Conservation (phyloP, 495 filamentous ascomycete species). For the Hyaloscypha hepaticicola region DNA sequence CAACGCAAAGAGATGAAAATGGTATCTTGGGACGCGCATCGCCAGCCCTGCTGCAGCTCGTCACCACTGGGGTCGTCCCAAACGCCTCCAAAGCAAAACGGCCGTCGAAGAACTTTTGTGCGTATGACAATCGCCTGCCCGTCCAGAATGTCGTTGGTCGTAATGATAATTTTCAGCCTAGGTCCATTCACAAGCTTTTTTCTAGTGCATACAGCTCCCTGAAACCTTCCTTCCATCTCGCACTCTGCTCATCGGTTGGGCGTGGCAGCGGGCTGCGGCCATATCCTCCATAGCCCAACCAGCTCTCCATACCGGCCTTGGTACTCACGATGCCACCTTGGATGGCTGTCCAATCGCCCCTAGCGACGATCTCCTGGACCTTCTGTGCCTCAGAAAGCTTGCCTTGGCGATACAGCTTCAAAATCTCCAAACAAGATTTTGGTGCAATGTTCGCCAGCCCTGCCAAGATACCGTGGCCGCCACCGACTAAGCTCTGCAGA, state of each 20-base stretch:
- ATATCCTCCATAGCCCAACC: conserved; percentile 75
- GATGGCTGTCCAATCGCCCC: conserved; percentile 86
- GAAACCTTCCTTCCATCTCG: conserved; percentile 67
- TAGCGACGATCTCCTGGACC: conserved; percentile 75
- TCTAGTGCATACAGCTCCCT: conserved; percentile 74
- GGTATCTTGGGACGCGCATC: neutral
- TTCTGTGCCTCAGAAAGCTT: conserved; percentile 68
- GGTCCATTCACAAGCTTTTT: conserved; percentile 30
- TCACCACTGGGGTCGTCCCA: neutral
- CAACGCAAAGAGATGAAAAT: neutral
- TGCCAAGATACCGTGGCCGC: conserved; percentile 82
- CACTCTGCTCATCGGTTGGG: conserved; percentile 57
- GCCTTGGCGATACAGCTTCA: conserved; percentile 71
- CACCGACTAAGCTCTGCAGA: conserved; percentile 78
- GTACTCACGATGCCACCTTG: conserved; percentile 83
- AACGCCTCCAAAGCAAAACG: conserved; percentile 1
- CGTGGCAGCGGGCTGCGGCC: conserved; percentile 75
- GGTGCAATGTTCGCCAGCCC: conserved; percentile 85
- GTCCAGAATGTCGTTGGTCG: neutral
- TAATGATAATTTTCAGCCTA: neutral
- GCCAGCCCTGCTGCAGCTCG: neutral
- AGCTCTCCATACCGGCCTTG: conserved; percentile 73
- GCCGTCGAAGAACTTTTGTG: neutral
- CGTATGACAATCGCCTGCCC: neutral
- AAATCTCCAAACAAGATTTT: conserved; percentile 66